These are phyloP conservation scores for Micromonas commoda DNA, from an alignment of 139 green algal genomes.

Conservation along the genomic window DNA sequence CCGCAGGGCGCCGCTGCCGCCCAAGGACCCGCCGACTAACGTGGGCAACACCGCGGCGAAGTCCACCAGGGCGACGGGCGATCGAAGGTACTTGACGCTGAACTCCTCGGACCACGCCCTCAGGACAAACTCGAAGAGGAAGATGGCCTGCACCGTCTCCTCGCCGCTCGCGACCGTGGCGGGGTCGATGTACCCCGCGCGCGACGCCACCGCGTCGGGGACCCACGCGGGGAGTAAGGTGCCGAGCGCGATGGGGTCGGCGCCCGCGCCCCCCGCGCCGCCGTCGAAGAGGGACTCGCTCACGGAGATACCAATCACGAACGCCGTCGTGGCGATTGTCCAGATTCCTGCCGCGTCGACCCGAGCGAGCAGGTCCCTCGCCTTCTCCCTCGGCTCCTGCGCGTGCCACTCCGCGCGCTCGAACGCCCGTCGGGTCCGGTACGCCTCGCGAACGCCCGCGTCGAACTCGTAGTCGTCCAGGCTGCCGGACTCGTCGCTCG, in stretches of 20 bases:
- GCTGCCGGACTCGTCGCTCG: not conserved
- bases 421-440: not conserved
- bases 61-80: slow-evolving; percentile 16
- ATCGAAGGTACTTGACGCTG: not conserved
- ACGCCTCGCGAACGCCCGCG: not conserved
- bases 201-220: not conserved
- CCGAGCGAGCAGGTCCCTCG: not conserved
- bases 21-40: not conserved
- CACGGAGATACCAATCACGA: not conserved
- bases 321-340: not conserved
- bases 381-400: not conserved
- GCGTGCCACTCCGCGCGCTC: slow-evolving; percentile 14
- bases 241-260: not conserved
- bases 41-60: slow-evolving; percentile 3
- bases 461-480: not conserved
- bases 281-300: not conserved
- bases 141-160: not conserved
- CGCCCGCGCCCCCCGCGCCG: too few relatives aligned
- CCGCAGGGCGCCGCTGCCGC: not conserved
- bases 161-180: not conserved
- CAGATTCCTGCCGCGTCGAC: slow-evolving; percentile 1
- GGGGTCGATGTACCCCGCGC: not conserved
- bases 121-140: slow-evolving; percentile 22
- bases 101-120: slow-evolving; percentile 14
- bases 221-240: not conserved